Evolutionary conservation across 2,329 filamentous ascomycete species (phyloP).

Genomic region (Hypoxylon sp.): DNA sequence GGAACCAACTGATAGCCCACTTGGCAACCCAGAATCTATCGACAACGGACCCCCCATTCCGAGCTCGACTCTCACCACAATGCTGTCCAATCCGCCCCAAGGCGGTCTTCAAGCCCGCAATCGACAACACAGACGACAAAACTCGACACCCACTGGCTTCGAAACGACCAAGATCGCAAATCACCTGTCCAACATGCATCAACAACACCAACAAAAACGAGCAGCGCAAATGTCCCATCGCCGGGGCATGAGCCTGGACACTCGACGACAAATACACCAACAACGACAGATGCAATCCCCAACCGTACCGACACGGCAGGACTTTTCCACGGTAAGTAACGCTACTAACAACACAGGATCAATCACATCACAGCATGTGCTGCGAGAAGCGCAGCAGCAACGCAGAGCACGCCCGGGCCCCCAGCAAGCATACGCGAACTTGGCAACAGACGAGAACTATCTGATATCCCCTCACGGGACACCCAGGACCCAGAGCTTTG

Average conservation of each 20-base stretch:
- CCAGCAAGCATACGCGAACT: constrained; percentile 54
- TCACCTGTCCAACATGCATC: constrained; percentile 70
- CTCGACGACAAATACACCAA: constrained; percentile 60
- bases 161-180: constrained; percentile 77
- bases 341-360: constrained; percentile 67
- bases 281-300: constrained; percentile 60
- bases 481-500: constrained; percentile 66
- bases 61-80: constrained; percentile 78
- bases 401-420: constrained; percentile 82
- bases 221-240: constrained; percentile 69
- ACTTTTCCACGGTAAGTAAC: constrained; percentile 65
- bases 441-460: constrained; percentile 64
- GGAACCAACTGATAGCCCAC: constrained; percentile 56
- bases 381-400: constrained; percentile 93
- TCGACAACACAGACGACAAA: constrained; percentile 85
- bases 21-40: constrained; percentile 58
- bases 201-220: constrained; percentile 49
- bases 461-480: constrained; percentile 68
- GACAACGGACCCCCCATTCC: constrained; percentile 64
- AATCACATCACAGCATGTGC: constrained; percentile 77
- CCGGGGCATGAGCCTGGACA: constrained; percentile 87
- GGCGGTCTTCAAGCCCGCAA: constrained; percentile 79
- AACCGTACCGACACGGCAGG: constrained; percentile 55
- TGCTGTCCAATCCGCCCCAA: constrained; percentile 79
- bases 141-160: constrained; percentile 83